Evolutionary conservation across 371 early-diverging fungal species (phyloP).

Genomic region (Rhizopus sp.): DNA sequence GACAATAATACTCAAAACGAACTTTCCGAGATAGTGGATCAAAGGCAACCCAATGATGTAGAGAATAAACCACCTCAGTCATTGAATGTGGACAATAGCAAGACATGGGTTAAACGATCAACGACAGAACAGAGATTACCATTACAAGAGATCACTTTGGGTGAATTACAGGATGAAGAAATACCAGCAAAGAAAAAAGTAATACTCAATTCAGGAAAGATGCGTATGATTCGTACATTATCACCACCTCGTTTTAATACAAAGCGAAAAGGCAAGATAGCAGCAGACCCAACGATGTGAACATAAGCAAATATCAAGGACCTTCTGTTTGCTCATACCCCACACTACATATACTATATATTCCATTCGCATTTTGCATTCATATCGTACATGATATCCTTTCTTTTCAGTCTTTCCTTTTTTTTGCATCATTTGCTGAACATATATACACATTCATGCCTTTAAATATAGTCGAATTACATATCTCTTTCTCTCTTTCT

Average conservation of each 20-base stretch:
- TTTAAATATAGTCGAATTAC: too few species aligned
- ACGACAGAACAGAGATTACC: slow-evolving; percentile 14
- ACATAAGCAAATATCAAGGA: too few species aligned
- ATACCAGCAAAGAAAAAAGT: slow-evolving; percentile 11
- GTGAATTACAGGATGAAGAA: slow-evolving; percentile 19
- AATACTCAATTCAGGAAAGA: slow-evolving; percentile 7
- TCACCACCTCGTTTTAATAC: slow-evolving; percentile 12
- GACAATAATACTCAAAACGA: background rate
- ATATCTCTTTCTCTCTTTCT: too few species aligned
- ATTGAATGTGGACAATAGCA: slow-evolving; percentile 1
- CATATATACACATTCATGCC: too few species aligned
- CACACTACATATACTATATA: too few species aligned
- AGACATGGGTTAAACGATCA: slow-evolving; percentile 1
- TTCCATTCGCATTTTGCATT: too few species aligned
- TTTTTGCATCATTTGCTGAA: too few species aligned
- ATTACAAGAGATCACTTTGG: slow-evolving; percentile 16
- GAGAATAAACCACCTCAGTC: slow-evolving; percentile 17
- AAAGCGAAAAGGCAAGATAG: slow-evolving; percentile 11
- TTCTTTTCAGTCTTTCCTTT: background rate
- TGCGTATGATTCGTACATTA: slow-evolving; percentile 15
- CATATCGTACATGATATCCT: too few species aligned
- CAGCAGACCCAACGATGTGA: background rate
- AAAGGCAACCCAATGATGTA: background rate
- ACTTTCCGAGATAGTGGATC: background rate
- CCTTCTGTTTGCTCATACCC: too few species aligned